A percentile compares a stretch with the other conserved stretches of the same genome.
Evolutionary conservation across 1,284 basidiomycete species (phyloP).

Genomic region (Pterulicium gracile): DNA sequence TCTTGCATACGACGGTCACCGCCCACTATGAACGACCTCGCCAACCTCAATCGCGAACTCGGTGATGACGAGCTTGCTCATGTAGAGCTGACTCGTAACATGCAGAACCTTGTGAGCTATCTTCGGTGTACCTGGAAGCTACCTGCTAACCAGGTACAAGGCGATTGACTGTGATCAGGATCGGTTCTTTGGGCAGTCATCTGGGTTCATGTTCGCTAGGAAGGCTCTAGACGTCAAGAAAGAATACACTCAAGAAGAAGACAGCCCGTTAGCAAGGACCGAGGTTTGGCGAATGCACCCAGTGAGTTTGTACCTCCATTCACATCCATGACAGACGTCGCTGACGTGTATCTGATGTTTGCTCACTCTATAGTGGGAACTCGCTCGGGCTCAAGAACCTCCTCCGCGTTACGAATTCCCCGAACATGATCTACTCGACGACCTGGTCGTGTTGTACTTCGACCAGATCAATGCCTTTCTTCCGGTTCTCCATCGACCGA

Average conservation of each 20-base stretch:
- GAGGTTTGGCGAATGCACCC: slow-evolving; percentile 25
- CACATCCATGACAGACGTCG: slow-evolving; percentile 3
- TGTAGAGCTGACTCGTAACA: neutral
- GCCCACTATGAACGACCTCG: neutral
- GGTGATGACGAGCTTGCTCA: neutral
- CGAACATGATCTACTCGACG: slow-evolving; percentile 9
- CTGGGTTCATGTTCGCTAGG: slow-evolving; percentile 40
- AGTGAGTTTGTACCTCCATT: slow-evolving; percentile 15
- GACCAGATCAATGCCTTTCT: slow-evolving; percentile 34
- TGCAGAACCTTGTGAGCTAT: neutral
- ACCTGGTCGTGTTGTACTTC: slow-evolving; percentile 52
- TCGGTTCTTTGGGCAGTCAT: slow-evolving; percentile 54
- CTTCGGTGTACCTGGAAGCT: slow-evolving; percentile 18
- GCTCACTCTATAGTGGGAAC: slow-evolving; percentile 24
- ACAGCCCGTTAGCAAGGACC: slow-evolving; percentile 17
- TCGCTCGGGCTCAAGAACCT: slow-evolving; percentile 13
- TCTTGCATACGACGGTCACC: neutral
- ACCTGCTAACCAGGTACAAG: slow-evolving; percentile 23
- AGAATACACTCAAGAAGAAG: slow-evolving; percentile 22
- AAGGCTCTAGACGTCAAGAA: slow-evolving; percentile 40
- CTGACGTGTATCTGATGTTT: neutral
- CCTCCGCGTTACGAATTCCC: slow-evolving; percentile 11
- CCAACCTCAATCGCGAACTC: neutral
- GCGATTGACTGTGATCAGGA: slow-evolving; percentile 24
- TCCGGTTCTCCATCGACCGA: slow-evolving; percentile 52